Evolutionary conservation across 225 moss, liverwort and hornwort genomes (phyloP), one percentile per base, ranked within the genome.

Genomic region (Sphagnum contortum): DNA sequence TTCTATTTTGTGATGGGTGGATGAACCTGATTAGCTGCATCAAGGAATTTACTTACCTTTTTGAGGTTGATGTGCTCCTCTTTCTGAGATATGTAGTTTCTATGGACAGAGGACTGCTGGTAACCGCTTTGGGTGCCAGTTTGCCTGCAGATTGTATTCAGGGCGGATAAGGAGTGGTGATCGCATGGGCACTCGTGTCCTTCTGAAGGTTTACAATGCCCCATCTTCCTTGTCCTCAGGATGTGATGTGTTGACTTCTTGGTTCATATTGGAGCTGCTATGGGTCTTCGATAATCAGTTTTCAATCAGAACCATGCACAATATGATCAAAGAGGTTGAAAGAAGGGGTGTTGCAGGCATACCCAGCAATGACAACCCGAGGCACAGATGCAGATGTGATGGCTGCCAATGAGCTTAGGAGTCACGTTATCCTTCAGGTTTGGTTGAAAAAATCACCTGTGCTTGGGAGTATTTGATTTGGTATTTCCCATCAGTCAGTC

Each of bases 371-470:
- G 70, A 66, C 84, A 66, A 64, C 78, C 5, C 67, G 85, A 74
- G 96, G 92, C 59, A 85, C 83, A 29, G 88, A 96, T 70, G 90
- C 87, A 64, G 96, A 96, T 66, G 77, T 85, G 57, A 96, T 96
- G 96, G 92, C 96, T 68, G 87, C 84, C 52, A 96, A 96, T 67
- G 96, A 96, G 68, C 90, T 96, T 58, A 71, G 75, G 61, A 62
- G 87, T 68, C 92, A 96, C 68, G 78, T 81, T 50, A 63, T 66
- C 70, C 96, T 96, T 61, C 95, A 96, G 85, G 90, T 90, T 69
- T 58, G 49, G 6, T 50, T 46, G 12, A 10, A 10, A n/a, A 3
- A 64, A 52, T 52, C 9, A 52, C 52, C 9, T 6, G 52, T 52
- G 52, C 6, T 52, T 52, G 52, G 52, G 6, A 6, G 52, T 9